Percentiles rank a stretch among this genome's conserved stretches.
These are phyloP conservation scores for Zygnema circumcarinatum DNA, from an alignment of 139 green algal genomes.

Conservation along the genomic window DNA sequence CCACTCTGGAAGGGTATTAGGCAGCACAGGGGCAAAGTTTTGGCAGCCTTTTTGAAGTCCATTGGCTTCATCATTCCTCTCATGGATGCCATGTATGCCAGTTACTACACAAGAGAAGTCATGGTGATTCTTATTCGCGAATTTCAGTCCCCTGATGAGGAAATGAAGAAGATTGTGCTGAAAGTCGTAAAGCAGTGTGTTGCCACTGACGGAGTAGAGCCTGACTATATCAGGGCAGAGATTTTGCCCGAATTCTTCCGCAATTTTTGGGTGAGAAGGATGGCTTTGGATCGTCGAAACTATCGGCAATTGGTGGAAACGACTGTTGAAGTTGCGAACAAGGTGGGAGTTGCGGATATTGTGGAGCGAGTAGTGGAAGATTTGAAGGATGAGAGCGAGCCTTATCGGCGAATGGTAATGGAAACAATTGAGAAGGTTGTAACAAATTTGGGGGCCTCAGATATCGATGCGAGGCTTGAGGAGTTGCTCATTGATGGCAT, in stretches of 20 bases:
- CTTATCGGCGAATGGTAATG: constrained; percentile 97
- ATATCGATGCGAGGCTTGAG: constrained; percentile 95
- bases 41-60: constrained; percentile 73
- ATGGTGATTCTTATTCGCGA: constrained; percentile 97
- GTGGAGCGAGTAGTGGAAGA: constrained; percentile 94
- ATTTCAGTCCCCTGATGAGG: constrained; percentile 96
- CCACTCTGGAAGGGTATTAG: constrained; percentile 97
- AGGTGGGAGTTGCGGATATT: constrained; percentile 86
- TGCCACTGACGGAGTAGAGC: constrained; percentile 92
- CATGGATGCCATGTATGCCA: constrained; percentile 97
- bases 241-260: constrained; percentile 97
- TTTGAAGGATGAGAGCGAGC: constrained; percentile 98
- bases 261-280: constrained; percentile 96
- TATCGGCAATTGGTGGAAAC: constrained; percentile 89
- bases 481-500: constrained; percentile 98
- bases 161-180: constrained; percentile 99
- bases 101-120: constrained; percentile 96
- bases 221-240: constrained; percentile 89
- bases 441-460: constrained; percentile 81
- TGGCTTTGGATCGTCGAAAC: constrained; percentile 90
- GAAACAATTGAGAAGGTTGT: constrained; percentile 95
- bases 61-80: constrained; percentile 99
- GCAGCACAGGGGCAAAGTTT: constrained; percentile 87
- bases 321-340: constrained; percentile 86
- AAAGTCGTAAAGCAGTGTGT: constrained; percentile 99